phyloP scores from a whole-genome alignment of 2,329 filamentous ascomycete species.

The Mollisiaceae sp. region DNA sequence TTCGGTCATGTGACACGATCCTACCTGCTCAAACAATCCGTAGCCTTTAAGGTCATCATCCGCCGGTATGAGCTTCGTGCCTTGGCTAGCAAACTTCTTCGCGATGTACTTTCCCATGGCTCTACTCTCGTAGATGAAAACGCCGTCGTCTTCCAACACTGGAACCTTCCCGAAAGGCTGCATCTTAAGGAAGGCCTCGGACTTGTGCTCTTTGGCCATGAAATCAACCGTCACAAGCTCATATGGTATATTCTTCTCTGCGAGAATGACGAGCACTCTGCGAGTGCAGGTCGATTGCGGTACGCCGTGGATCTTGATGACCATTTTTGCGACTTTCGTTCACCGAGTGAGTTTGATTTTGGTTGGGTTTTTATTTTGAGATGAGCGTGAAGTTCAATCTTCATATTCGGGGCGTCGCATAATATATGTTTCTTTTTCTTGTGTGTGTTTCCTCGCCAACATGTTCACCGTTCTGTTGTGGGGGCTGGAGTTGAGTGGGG shows the following conservation, averaged over 20 bases:
- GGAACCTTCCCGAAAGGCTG: slow-evolving; percentile 46
- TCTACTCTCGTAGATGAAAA: slow-evolving; percentile 42
- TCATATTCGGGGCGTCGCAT: not conserved
- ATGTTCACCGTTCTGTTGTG: not conserved
- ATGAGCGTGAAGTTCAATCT: not conserved
- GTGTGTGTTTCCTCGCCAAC: not conserved
- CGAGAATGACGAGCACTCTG: slow-evolving; percentile 39
- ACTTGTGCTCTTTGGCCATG: slow-evolving; percentile 38
- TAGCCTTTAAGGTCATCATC: slow-evolving; percentile 35
- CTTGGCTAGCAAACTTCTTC: slow-evolving; percentile 41
- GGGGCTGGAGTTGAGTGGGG: not conserved
- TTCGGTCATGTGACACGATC: not conserved
- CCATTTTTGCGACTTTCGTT: slow-evolving; percentile 35
- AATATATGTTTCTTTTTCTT: not conserved
- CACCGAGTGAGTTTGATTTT: not conserved
- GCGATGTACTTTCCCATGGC: slow-evolving; percentile 42
- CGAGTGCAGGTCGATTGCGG: slow-evolving; percentile 37
- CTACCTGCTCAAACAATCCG: slow-evolving; percentile 36
- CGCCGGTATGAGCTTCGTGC: slow-evolving; percentile 37
- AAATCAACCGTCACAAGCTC: slow-evolving; percentile 40
- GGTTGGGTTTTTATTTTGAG: not conserved
- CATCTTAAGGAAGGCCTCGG: slow-evolving; percentile 33
- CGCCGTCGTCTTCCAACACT: slow-evolving; percentile 44
- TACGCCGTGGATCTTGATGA: slow-evolving; percentile 42
- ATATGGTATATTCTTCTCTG: slow-evolving; percentile 41